These are phyloP conservation scores for Nicotiana otophora DNA, from an alignment of 257 asterid genomes.

Conservation along the genomic window DNA sequence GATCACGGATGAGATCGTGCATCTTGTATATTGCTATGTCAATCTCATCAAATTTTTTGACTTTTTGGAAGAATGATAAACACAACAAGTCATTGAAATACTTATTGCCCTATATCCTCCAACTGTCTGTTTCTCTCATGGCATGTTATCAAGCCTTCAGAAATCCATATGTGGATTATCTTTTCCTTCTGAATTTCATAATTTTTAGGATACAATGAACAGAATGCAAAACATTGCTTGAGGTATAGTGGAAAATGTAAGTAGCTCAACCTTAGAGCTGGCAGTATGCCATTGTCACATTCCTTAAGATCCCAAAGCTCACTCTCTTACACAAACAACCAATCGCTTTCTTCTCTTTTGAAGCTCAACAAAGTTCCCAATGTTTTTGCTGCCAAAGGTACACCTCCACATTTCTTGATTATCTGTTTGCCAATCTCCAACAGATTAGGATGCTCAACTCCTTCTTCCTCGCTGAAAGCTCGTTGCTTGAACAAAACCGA, in stretches of 20 bases:
- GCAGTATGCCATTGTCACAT: slow-evolving; percentile 13
- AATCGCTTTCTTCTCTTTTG: slow-evolving; percentile 14
- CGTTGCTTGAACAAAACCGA: slow-evolving; percentile 25
- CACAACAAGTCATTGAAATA: slow-evolving; percentile 16
- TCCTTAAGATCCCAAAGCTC: slow-evolving; percentile 19
- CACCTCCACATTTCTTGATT: slow-evolving; percentile 25
- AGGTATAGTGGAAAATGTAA: slow-evolving; percentile 12
- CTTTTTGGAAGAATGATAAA: slow-evolving; percentile 18
- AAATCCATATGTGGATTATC: slow-evolving; percentile 21
- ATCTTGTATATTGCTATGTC: slow-evolving; percentile 8
- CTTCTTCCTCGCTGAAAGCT: slow-evolving; percentile 17
- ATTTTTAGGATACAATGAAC: slow-evolving; percentile 23
- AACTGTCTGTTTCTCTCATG: not conserved
- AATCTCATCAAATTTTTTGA: not conserved
- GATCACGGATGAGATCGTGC: slow-evolving; percentile 20
- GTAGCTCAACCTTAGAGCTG: slow-evolving; percentile 24
- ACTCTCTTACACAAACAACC: slow-evolving; percentile 21
- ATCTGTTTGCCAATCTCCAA: slow-evolving; percentile 19
- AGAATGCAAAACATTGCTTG: slow-evolving; percentile 17
- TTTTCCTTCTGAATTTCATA: slow-evolving; percentile 15
- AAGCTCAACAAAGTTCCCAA: slow-evolving; percentile 18
- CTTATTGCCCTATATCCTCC: slow-evolving; percentile 18
- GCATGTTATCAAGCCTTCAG: slow-evolving; percentile 18
- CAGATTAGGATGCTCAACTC: slow-evolving; percentile 9
- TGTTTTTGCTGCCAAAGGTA: slow-evolving; percentile 23